Conservation (phyloP, 176 grass and related monocot species). For the Melocanna baccifera region DNA sequence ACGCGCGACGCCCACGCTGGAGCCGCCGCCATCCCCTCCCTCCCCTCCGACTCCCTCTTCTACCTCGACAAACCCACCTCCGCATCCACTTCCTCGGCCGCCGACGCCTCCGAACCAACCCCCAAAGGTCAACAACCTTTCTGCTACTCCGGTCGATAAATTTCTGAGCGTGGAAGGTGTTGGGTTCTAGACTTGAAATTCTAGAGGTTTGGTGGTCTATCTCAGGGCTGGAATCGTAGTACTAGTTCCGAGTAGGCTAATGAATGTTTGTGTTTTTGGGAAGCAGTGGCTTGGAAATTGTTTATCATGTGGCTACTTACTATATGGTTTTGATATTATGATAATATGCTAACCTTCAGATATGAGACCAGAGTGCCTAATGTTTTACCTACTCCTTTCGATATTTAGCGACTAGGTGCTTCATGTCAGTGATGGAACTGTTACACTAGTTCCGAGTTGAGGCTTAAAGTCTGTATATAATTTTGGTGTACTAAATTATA, state of each 20-base stretch:
- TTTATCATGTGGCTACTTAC: not conserved
- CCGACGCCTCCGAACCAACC: not conserved
- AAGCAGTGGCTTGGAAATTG: not conserved
- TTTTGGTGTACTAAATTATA: not conserved
- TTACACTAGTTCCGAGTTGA: not conserved
- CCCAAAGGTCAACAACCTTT: slow-evolving; percentile 17
- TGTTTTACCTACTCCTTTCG: not conserved
- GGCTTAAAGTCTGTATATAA: not conserved
- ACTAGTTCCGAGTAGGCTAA: not conserved
- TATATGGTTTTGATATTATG: not conserved
- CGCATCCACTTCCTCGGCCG: slow-evolving; percentile 20
- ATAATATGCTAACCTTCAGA: not conserved
- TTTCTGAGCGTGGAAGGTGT: not conserved
- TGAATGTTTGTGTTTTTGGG: not conserved
- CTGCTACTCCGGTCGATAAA: not conserved
- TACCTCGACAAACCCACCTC: slow-evolving; percentile 57
- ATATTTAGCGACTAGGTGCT: not conserved
- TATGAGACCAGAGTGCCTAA: not conserved
- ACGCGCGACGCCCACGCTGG: slow-evolving; percentile 63
- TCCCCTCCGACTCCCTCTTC: slow-evolving; percentile 75
- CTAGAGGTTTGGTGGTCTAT: not conserved
- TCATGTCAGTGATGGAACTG: not conserved
- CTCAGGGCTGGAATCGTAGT: not conserved
- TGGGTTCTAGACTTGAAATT: not conserved
- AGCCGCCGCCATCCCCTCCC: slow-evolving; percentile 45